Evolutionary conservation across 2,329 filamentous ascomycete genomes (phyloP).

Genomic region (Pseudocercospora fijiensis): DNA sequence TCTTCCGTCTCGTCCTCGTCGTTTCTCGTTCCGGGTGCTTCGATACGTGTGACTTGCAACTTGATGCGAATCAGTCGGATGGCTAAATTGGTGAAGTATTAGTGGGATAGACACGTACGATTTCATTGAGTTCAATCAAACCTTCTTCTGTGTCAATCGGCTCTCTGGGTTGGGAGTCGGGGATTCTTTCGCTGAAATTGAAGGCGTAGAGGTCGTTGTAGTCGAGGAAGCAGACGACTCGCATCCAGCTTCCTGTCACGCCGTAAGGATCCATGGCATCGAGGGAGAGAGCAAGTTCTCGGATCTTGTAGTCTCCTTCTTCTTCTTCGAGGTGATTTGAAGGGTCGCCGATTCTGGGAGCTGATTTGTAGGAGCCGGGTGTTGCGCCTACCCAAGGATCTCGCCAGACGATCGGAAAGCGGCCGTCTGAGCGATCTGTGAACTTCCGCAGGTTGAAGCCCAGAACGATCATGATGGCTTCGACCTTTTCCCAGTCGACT

Average conservation of each 20-base stretch:
- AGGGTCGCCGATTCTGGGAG: conserved; percentile 9
- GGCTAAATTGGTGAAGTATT: conserved; percentile 42
- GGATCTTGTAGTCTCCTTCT: conserved; percentile 28
- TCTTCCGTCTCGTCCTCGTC: conserved; percentile 46
- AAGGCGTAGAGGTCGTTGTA: conserved; percentile 71
- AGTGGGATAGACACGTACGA: conserved; percentile 31
- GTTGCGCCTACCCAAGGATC: conserved; percentile 58
- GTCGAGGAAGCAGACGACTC: conserved; percentile 57
- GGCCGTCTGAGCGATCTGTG: conserved; percentile 42
- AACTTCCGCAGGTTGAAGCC: conserved; percentile 60
- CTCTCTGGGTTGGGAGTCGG: conserved; percentile 41
- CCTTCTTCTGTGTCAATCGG: conserved; percentile 61
- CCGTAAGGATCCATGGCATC: conserved; percentile 67
- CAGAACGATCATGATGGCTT: conserved; percentile 69
- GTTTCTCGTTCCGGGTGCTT: conserved; percentile 54
- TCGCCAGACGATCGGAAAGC: conserved; percentile 57
- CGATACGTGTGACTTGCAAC: conserved; percentile 60
- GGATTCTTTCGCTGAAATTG: conserved; percentile 59
- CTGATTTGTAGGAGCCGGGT: conserved; percentile 24
- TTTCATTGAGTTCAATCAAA: conserved; percentile 36
- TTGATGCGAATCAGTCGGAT: conserved; percentile 70
- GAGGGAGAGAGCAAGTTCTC: conserved; percentile 45
- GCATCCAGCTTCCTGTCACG: conserved; percentile 68
- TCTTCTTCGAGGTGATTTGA: conserved; percentile 26
- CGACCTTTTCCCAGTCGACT: conserved; percentile 79